Conservation (phyloP, 2,329 filamentous ascomycete genomes). For the Diplodia seriata region DNA sequence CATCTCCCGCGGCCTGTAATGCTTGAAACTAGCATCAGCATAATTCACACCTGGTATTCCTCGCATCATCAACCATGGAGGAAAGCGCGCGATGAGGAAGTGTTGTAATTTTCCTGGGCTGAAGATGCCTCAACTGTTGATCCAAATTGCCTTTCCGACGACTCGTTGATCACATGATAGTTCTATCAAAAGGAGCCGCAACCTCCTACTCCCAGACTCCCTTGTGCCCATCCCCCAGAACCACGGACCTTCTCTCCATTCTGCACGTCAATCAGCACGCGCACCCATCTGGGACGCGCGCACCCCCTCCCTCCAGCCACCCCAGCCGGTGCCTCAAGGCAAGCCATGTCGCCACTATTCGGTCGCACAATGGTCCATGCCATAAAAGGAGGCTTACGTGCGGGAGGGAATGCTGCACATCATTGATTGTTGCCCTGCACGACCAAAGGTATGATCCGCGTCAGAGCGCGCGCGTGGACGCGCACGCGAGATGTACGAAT, state of each 20-base stretch:
- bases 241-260: not conserved
- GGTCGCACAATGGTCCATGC: constrained; percentile 11
- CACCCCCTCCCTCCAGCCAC: not conserved
- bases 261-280: constrained; percentile 21
- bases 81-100: not conserved
- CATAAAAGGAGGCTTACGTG: constrained; percentile 14
- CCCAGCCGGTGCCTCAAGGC: not conserved
- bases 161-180: not conserved
- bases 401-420: not conserved
- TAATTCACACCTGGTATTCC: not conserved
- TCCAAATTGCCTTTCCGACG: not conserved
- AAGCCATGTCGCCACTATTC: not conserved
- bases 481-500: not conserved
- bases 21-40: not conserved
- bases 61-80: not conserved
- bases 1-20: not conserved
- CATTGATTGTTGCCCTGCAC: constrained; percentile 8
- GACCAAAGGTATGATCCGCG: not conserved
- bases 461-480: not conserved
- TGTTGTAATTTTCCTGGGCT: no score
- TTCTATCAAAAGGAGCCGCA: not conserved
- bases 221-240: not conserved
- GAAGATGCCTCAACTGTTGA: not conserved
- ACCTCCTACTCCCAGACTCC: not conserved
- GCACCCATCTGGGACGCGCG: not conserved